Base-by-base conservation (phyloP, 257 asterid genomes). In the Nyctanthes arbortristis region DNA sequence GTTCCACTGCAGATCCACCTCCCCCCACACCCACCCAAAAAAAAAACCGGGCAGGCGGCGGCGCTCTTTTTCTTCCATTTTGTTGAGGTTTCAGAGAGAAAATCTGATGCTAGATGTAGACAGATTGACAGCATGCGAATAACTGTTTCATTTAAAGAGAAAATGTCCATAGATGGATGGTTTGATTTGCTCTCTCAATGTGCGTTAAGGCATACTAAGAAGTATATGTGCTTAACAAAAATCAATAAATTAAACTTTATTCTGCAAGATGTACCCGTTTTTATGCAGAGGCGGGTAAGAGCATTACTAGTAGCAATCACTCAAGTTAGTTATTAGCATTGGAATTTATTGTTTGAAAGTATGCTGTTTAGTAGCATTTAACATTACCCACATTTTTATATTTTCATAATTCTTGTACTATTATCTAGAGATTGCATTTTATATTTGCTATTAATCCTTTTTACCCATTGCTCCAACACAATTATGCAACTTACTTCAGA, bases 101-200 rank as follows among this genome's bases (percentile, higher is more conserved):
- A 22, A 34, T 16, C 40, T 60, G 13, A 28, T 52, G 22, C 59
- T 60, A 60, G 27, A 60, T 30, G 27, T 14, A 30, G 29, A 60
- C 20, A 34, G 43, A n/a, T 33, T n/a, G 40, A 60, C 43, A 28
- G 13, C 28, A 31, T 13, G 25, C 31, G 65, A 60, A 55, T 8
- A 29, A 28, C 27, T 31, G 9, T 16, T 28, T 7, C 16, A 13
- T 18, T 60, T 16, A 31, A 40, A 20, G 31, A n/a, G 11, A 57
- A 2, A 30, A 11, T 14, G 33, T 57, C 62, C 33, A 14, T 4
- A 57, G 16, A 10, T 57, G 16, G 35, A 24, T 24, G 1, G 34
- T 59, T 59, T 29, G 39, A 60, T 13, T 14, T 60, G 39, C 30
- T 18, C 65, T 60, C 24, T 60, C 43, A 11, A 57, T 60, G 58